Evolutionary conservation across 2,329 filamentous ascomycete genomes (phyloP), one percentile per base, ranked within the genome.

Genomic region (Claviceps sp.): DNA sequence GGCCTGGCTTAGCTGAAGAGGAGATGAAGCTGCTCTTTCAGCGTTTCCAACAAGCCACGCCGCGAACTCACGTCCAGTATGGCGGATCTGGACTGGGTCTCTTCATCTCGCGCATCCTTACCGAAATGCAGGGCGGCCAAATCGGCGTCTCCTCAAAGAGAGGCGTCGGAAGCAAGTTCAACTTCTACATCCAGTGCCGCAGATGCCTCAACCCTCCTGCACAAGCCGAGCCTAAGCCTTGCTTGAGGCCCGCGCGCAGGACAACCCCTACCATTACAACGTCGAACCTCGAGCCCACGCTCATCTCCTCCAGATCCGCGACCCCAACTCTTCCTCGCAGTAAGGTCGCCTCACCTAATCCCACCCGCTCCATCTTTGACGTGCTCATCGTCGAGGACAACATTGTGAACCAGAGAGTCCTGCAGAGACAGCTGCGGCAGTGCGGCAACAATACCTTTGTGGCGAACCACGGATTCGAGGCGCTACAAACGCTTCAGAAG

Each of bases 121-220:
- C 84, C 1, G 85, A 89, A 62, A 69, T 89, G 48, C 86, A 89
- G 66, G 85, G 85, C 14, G 86, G 86, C 2, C 84, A 88, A 62
- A 87, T 89, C 52, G 85, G 85, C 7, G 84, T 89, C 2, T 74
- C 76, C 1, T 87, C 83, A 0, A 70, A 78, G 55, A 76, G 80
- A 53, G 85, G 82, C 13, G 72, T 79, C 40, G 86, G 86, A 41
- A 87, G 82, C 64, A 87, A 79, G 0, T 89, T 89, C 64, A 83
- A 80, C 30, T 89, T 90, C 63, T 89, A 87, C 62, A 76, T 89
- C 63, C 84, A 82, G 56, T 79, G 79, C 51, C 79, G 80, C 60
- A 81, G 76, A 68, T 80, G 72, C 47, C 61, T 65, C 20, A 54
- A 63, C 20, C 70, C 71, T 7, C 62, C 67, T 5, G 54, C 64